Percentiles rank a stretch among this genome's conserved stretches.
These are phyloP conservation scores for Aspergillus fumigatiaffinis DNA, from an alignment of 2,329 filamentous ascomycete species.

Conservation along the genomic window DNA sequence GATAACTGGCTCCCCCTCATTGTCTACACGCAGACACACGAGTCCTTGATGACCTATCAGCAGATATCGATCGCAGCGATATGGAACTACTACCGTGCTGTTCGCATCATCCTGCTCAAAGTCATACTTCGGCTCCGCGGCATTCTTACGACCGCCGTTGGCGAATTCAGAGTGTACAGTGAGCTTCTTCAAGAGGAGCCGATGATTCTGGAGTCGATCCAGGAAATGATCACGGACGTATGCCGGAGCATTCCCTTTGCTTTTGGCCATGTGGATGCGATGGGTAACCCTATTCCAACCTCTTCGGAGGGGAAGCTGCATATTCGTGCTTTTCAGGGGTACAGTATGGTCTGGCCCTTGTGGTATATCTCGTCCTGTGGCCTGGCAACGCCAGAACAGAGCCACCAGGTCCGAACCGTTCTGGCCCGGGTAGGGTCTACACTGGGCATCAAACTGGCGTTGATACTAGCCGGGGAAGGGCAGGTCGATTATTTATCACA, in stretches of 20 bases:
- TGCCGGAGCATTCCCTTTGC: conserved; percentile 34
- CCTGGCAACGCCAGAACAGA: conserved; percentile 28
- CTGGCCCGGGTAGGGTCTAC: conserved; percentile 27
- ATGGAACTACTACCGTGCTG: conserved; percentile 36
- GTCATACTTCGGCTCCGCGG: conserved; percentile 24
- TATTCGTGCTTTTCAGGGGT: conserved; percentile 30
- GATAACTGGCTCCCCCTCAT: conserved; percentile 32
- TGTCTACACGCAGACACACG: conserved; percentile 26
- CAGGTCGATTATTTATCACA: not conserved
- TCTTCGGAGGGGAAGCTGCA: conserved; percentile 12
- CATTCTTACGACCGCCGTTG: conserved; percentile 13
- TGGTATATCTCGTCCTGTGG: conserved; percentile 34
- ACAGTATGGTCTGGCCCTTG: conserved; percentile 35
- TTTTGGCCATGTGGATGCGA: conserved; percentile 29
- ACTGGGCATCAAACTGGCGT: conserved; percentile 33
- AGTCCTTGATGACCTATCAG: conserved; percentile 32
- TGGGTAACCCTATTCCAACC: conserved; percentile 22
- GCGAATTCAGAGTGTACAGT: conserved; percentile 3
- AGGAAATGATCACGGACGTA: conserved; percentile 32
- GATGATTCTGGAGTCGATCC: conserved; percentile 19
- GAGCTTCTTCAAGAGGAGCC: conserved; percentile 4
- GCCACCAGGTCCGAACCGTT: conserved; percentile 23
- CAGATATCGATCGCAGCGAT: conserved; percentile 23
- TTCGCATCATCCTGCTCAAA: conserved; percentile 31
- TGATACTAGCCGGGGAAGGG: conserved; percentile 20